Percentiles rank a stretch among this genome's conserved stretches.
Evolutionary conservation across 768 basidiomycete species (phyloP).

Genomic region (Auricularia auricula-judae): DNA sequence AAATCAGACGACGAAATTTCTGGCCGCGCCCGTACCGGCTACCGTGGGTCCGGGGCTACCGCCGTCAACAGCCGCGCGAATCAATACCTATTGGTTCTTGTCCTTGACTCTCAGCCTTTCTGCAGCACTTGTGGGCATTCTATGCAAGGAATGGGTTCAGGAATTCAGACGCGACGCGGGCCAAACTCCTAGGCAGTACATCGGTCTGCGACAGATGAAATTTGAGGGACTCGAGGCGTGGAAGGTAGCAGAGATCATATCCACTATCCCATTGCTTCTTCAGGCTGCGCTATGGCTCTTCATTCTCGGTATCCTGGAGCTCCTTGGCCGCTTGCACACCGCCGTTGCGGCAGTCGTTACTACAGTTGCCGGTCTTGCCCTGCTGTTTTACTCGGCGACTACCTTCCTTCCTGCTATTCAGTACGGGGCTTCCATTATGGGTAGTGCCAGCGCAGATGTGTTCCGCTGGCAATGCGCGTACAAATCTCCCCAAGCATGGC

Average conservation of each 20-base stretch:
- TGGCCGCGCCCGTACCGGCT: background rate
- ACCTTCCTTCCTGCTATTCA: too few species aligned
- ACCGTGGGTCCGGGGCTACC: background rate
- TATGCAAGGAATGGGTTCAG: conserved; percentile 20
- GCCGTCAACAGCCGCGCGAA: conserved; percentile 8
- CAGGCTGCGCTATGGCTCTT: conserved; percentile 12
- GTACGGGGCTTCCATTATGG: too few species aligned
- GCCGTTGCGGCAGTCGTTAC: conserved; percentile 3
- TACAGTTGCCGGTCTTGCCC: too few species aligned
- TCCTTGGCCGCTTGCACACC: conserved; percentile 9
- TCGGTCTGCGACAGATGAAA: conserved; percentile 12
- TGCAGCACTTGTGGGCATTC: conserved; percentile 16
- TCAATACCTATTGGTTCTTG: conserved; percentile 17
- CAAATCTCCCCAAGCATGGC: too few species aligned
- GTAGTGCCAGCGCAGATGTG: too few species aligned
- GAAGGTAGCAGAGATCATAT: conserved; percentile 15
- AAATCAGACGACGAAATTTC: background rate
- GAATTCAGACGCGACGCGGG: conserved; percentile 8
- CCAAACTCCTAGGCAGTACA: background rate
- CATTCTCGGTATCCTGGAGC: conserved; percentile 10
- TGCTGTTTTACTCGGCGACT: too few species aligned
- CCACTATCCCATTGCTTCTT: conserved; percentile 12
- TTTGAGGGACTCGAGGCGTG: conserved; percentile 13
- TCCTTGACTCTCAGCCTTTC: conserved; percentile 15
- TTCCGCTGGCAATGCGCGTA: too few species aligned